Evolutionary conservation across 495 filamentous ascomycete species (phyloP).

Genomic region (Xeromyces bisporus): DNA sequence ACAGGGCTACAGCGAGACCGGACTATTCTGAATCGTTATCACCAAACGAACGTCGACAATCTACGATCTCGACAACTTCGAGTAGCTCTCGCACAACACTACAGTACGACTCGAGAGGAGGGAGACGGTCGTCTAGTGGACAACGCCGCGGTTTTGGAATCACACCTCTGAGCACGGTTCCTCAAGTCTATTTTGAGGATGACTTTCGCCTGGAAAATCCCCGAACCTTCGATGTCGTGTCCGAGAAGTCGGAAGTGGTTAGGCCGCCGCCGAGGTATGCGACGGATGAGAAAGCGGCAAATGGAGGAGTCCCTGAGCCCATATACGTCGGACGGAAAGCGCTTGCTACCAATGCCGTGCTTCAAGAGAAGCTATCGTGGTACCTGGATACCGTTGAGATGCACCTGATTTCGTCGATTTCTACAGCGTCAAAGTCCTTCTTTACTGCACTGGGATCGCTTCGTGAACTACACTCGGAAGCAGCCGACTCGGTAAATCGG

Average conservation of each 20-base stretch:
- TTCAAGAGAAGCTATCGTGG: conserved; percentile 99
- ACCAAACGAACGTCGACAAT: conserved; percentile 23
- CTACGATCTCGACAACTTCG: conserved; percentile 14
- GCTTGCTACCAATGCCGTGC: conserved; percentile 87
- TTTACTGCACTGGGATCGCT: conserved; percentile 89
- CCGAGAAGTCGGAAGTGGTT: conserved; percentile 86
- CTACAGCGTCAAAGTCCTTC: conserved; percentile 85
- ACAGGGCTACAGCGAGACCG: conserved; percentile 15
- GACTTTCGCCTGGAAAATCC: conserved; percentile 95
- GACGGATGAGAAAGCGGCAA: conserved; percentile 38
- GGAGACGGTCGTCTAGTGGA: conserved; percentile 17
- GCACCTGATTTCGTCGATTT: conserved; percentile 91
- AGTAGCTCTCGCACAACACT: conserved; percentile 19
- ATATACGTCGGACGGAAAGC: conserved; percentile 48
- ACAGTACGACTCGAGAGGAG: conserved; percentile 21
- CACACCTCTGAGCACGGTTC: conserved; percentile 83
- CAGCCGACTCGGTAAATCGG: conserved; percentile 72
- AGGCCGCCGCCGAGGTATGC: conserved; percentile 40
- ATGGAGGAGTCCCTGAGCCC: conserved; percentile 45
- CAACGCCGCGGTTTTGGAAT: conserved; percentile 39
- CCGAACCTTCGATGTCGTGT: conserved; percentile 89
- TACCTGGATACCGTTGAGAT: conserved; percentile 99
- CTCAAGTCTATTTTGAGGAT: conserved; percentile 83
- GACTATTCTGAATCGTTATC: conserved; percentile 23
- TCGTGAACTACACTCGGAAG: conserved; percentile 78